phyloP scores from a whole-genome alignment of 177 flowering plant species.

The Vitis hybrid region DNA sequence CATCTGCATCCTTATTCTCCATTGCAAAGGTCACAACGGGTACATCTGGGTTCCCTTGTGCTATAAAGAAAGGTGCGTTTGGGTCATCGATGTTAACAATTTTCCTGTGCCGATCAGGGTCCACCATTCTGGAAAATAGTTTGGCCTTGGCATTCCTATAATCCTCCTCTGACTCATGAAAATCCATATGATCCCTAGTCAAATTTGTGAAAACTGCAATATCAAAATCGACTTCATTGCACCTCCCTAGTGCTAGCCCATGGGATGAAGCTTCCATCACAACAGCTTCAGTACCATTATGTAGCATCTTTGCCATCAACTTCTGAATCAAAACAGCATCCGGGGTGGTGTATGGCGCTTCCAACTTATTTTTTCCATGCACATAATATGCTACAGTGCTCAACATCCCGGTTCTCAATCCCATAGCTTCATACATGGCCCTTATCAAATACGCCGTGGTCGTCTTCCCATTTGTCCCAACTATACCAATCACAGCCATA shows the following conservation, averaged over 20 bases:
- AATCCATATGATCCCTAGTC: constrained; percentile 67
- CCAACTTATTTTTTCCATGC: constrained; percentile 86
- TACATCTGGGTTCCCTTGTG: constrained; percentile 78
- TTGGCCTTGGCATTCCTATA: constrained; percentile 71
- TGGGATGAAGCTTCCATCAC: constrained; percentile 89
- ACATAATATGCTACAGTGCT: constrained; percentile 69
- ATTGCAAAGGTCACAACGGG: constrained; percentile 90
- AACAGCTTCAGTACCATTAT: constrained; percentile 92
- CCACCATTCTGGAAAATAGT: constrained; percentile 80
- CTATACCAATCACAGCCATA: constrained; percentile 88
- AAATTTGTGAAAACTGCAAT: constrained; percentile 87
- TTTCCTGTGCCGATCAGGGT: constrained; percentile 82
- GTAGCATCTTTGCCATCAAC: constrained; percentile 91
- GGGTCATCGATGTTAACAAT: constrained; percentile 92
- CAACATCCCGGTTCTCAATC: constrained; percentile 88
- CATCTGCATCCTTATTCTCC: constrained; percentile 87
- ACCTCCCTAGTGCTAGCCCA: constrained; percentile 68
- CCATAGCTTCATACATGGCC: constrained; percentile 92
- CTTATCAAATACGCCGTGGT: constrained; percentile 74
- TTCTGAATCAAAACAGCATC: constrained; percentile 89
- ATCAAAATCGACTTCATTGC: constrained; percentile 88
- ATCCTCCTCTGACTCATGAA: constrained; percentile 71
- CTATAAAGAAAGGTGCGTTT: constrained; percentile 69
- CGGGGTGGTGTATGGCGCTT: constrained; percentile 52
- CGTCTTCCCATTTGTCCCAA: constrained; percentile 91